Percentiles rank a stretch among this genome's conserved stretches.
phyloP scores from a whole-genome alignment of 73 alveolate species.

The Diophrys sp. region DNA sequence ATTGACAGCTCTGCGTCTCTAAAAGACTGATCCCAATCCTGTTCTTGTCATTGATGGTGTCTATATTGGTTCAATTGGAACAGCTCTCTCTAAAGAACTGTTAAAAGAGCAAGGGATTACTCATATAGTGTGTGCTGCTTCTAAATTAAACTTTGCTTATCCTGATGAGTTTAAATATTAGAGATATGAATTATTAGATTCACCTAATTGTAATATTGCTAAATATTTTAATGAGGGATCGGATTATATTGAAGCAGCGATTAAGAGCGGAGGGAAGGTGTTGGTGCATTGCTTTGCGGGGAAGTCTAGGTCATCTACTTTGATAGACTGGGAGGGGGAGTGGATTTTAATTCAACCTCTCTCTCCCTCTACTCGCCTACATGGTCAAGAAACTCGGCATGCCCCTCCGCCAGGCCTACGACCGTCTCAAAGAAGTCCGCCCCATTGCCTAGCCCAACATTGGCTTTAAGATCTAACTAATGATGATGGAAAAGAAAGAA shows the following conservation, averaged over 20 bases:
- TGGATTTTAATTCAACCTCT: constrained; percentile 55
- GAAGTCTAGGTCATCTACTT: constrained; percentile 10
- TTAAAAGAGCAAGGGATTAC: constrained; percentile 45
- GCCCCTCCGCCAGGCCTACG: constrained; percentile 28
- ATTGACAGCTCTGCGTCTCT: constrained; percentile 54
- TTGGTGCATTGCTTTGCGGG: constrained; percentile 56
- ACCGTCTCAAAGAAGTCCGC: constrained; percentile 14
- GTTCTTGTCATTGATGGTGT: constrained; percentile 46
- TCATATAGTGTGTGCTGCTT: constrained; percentile 63
- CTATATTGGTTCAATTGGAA: constrained; percentile 68
- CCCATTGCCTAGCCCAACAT: constrained; percentile 54
- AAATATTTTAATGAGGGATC: constrained; percentile 40
- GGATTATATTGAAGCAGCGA: constrained; percentile 52
- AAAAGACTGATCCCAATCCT: constrained; percentile 54
- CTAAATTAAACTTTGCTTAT: constrained; percentile 52
- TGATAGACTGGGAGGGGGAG: too few species aligned
- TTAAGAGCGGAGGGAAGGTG: constrained; percentile 32
- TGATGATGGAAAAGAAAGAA: constrained; percentile 17
- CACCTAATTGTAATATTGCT: constrained; percentile 52
- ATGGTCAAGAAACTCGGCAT: constrained; percentile 29
- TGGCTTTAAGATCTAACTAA: constrained; percentile 42
- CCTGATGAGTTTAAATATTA: constrained; percentile 55
- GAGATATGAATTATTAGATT: constrained; percentile 41
- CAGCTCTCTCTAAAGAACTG: constrained; percentile 53
- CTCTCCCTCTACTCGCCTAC: constrained; percentile 44